Base-by-base conservation (phyloP, 164 flowering plant species). In the Euptelea pleiosperma region DNA sequence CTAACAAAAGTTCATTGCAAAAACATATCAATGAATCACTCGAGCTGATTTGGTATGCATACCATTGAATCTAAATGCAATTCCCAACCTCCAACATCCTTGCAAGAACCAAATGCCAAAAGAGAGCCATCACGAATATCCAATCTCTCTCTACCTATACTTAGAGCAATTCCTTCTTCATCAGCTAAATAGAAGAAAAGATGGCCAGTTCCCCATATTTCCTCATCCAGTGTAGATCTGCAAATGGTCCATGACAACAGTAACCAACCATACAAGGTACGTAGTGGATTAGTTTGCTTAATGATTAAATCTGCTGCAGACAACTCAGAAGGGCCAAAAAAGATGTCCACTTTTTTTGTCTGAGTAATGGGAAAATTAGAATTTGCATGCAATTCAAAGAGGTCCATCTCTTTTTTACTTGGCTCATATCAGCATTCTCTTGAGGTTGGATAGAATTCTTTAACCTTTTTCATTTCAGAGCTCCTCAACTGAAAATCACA, bases 101-200 rank as follows among this genome's bases (percentile, higher is more conserved):
- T 40, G 43, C 84, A 77, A 30, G 82, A 82, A 57, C 97, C 97
- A 22, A 67, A 77, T 58, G 85, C 90, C 68, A 90, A 71, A 28
- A 80, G 77, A 65, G 87, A 76, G 39, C 62, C 70, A 34, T 76
- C 77, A 63, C 52, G 73, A 63, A 62, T 42, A 36, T 70, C 73
- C 42, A 73, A 28, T 21, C 25, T 57, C 39, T 79, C 76, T 62
- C 59, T 55, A 65, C 69, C 75, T 63, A 86, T 60, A 52, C 60
- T 76, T 18, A 88, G 62, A 66, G 73, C 66, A 73, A 76, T 79
- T 36, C 82, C 92, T 61, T 63, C 85, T 73, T 93, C 99, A 80
- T 93, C 97, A 45, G 89, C 95, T 79, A 90, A 56, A 68, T 93
- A 93, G 77, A 93, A 93, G 76, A 90, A 93, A 42, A 90, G 73